Evolutionary conservation across 805 yeast genomes (phyloP).

Genomic region (Vanderwaltozyma tropicalis): DNA sequence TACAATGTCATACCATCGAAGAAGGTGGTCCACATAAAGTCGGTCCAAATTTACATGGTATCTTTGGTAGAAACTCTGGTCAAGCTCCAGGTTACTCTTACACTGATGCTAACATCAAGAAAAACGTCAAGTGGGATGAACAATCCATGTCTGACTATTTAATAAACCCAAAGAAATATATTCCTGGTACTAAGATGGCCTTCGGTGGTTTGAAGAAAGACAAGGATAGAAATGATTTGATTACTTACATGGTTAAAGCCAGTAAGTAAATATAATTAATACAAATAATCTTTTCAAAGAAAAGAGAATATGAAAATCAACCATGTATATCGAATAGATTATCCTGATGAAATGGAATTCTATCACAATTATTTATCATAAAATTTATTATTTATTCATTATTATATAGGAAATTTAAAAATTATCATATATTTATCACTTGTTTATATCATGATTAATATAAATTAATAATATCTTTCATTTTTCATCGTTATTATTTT

Average conservation of each 20-base stretch:
- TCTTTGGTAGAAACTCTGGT: conserved; percentile 89
- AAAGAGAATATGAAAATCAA: too few species aligned
- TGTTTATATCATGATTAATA: too few species aligned
- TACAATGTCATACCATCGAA: conserved; percentile 97
- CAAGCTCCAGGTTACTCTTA: conserved; percentile 86
- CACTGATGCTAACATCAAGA: conserved; percentile 97
- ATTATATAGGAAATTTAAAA: too few species aligned
- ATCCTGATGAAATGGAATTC: too few species aligned
- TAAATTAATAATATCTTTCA: too few species aligned
- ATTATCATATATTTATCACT: too few species aligned
- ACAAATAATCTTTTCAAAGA: neutral
- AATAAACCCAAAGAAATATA: conserved; percentile 99
- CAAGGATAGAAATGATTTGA: conserved; percentile 95
- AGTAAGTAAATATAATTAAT: conserved; percentile 30
- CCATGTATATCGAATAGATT: too few species aligned
- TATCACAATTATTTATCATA: too few species aligned
- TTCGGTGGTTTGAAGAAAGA: conserved; percentile 99
- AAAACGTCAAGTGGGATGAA: conserved; percentile 80
- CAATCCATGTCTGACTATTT: conserved; percentile 90
- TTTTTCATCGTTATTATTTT: too few species aligned
- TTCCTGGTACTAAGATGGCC: conserved; percentile 99
- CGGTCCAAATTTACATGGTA: conserved; percentile 96
- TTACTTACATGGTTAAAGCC: conserved; percentile 66
- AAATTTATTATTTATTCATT: too few species aligned
- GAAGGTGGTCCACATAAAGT: conserved; percentile 96